Conservation (phyloP, 73 alveolate species). For the Blepharisma stoltei region DNA sequence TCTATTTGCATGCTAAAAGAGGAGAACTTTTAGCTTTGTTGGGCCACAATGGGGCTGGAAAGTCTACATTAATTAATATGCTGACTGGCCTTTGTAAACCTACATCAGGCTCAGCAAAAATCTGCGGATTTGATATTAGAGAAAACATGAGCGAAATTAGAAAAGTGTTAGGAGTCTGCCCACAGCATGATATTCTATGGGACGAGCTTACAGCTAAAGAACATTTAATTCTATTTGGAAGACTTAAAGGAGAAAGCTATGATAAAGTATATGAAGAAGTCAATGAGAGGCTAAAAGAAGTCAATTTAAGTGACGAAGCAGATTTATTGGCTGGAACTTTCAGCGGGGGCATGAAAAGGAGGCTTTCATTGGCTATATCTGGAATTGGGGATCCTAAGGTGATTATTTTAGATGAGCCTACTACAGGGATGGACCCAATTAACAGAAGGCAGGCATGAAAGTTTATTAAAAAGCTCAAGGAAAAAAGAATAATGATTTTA, state of each 20-base stretch:
- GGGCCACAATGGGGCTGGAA: constrained; percentile 65
- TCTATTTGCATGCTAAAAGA: constrained; percentile 38
- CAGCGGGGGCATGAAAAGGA: constrained; percentile 96
- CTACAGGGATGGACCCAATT: constrained; percentile 93
- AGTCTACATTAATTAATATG: constrained; percentile 43
- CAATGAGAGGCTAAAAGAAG: constrained; percentile 53
- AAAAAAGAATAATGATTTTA: constrained; percentile 81
- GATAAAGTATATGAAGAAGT: constrained; percentile 47
- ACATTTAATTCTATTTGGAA: constrained; percentile 58
- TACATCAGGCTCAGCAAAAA: constrained; percentile 49
- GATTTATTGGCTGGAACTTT: constrained; percentile 67
- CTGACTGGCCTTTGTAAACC: constrained; percentile 47
- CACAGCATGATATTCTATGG: constrained; percentile 61
- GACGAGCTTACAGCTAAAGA: constrained; percentile 59
- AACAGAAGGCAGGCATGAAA: constrained; percentile 79
- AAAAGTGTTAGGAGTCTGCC: constrained; percentile 61
- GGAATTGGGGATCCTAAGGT: constrained; percentile 84
- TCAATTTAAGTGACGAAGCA: constrained; percentile 55
- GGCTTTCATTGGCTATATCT: constrained; percentile 90
- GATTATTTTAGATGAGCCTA: constrained; percentile 86
- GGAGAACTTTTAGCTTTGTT: constrained; percentile 36
- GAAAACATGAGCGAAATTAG: constrained; percentile 42
- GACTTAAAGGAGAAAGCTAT: constrained; percentile 53
- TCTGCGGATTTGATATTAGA: constrained; percentile 36
- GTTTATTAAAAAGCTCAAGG: constrained; percentile 66